Conservation (phyloP, 108 stramenopile species). For the Pseudonitzschia delicatissima region DNA sequence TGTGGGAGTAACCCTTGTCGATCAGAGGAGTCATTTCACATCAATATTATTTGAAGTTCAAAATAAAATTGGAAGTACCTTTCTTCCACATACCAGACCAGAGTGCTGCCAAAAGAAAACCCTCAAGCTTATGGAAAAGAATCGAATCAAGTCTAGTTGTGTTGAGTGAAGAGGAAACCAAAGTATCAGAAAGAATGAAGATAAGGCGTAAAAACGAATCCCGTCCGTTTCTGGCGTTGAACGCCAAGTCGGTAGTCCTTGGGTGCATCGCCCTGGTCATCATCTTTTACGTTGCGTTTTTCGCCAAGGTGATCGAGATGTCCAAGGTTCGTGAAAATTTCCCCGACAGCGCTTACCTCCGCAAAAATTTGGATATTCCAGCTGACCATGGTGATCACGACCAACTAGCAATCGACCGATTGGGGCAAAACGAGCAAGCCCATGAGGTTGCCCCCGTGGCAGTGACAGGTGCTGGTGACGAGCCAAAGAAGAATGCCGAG, state of each 20-base stretch:
- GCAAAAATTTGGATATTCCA: background rate
- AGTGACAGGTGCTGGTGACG: background rate
- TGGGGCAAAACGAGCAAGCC: conserved; percentile 2
- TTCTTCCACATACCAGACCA: too few relatives aligned
- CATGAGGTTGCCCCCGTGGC: conserved; percentile 3
- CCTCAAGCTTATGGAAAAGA: too few relatives aligned
- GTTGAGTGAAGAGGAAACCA: too few relatives aligned
- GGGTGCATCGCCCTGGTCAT: background rate
- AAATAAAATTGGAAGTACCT: too few relatives aligned
- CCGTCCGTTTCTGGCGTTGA: too few relatives aligned
- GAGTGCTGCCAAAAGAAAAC: too few relatives aligned
- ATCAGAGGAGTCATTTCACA: too few relatives aligned
- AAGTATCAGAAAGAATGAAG: too few relatives aligned
- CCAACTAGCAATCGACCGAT: background rate
- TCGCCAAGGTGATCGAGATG: background rate
- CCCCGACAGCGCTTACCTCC: background rate
- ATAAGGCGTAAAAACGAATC: too few relatives aligned
- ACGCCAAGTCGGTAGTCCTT: background rate
- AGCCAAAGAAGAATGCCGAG: background rate
- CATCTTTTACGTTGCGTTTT: background rate
- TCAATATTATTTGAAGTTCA: too few relatives aligned
- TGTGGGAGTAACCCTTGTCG: too few relatives aligned
- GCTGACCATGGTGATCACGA: background rate
- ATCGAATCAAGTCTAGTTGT: too few relatives aligned
- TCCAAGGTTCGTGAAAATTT: background rate